phyloP scores from a whole-genome alignment of 2,329 filamentous ascomycete genomes.

The Fusarium tanahbumbuense region DNA sequence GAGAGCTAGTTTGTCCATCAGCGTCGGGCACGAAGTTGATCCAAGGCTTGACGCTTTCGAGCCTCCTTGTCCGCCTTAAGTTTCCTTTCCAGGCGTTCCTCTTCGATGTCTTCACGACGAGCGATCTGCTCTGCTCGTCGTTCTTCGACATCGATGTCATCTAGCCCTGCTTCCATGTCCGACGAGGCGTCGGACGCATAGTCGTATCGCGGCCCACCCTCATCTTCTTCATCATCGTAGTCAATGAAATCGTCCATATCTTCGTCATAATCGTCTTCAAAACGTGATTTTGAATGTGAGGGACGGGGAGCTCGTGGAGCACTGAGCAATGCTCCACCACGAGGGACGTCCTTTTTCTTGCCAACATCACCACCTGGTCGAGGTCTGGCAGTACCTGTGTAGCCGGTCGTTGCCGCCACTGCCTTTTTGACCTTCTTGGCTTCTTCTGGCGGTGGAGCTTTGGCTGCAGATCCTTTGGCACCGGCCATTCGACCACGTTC shows the following conservation, averaged over 20 bases:
- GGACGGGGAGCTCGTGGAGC: conserved; percentile 46
- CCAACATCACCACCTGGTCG: conserved; percentile 54
- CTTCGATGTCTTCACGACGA: conserved; percentile 73
- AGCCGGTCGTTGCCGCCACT: conserved; percentile 71
- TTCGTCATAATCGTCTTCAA: conserved; percentile 72
- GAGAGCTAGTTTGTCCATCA: conserved; percentile 29
- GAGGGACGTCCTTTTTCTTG: conserved; percentile 51
- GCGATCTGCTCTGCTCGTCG: conserved; percentile 69
- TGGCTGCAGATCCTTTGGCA: conserved; percentile 38
- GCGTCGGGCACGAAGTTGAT: conserved; percentile 50
- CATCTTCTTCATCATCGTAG: conserved; percentile 68
- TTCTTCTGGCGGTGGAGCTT: conserved; percentile 32
- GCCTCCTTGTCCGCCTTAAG: conserved; percentile 73
- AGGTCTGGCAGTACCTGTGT: conserved; percentile 73
- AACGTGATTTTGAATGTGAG: conserved; percentile 52
- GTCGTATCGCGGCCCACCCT: conserved; percentile 57
- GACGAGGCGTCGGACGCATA: conserved; percentile 76
- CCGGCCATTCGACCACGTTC: conserved; percentile 37
- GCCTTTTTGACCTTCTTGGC: conserved; percentile 72
- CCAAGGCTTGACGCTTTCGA: conserved; percentile 57
- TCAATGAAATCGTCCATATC: conserved; percentile 72
- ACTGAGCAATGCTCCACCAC: conserved; percentile 57
- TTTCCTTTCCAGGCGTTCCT: conserved; percentile 70
- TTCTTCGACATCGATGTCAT: conserved; percentile 81
- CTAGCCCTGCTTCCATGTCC: conserved; percentile 82